Evolutionary conservation across 257 asterid genomes (phyloP).

Genomic region (Solanum arcanum): DNA sequence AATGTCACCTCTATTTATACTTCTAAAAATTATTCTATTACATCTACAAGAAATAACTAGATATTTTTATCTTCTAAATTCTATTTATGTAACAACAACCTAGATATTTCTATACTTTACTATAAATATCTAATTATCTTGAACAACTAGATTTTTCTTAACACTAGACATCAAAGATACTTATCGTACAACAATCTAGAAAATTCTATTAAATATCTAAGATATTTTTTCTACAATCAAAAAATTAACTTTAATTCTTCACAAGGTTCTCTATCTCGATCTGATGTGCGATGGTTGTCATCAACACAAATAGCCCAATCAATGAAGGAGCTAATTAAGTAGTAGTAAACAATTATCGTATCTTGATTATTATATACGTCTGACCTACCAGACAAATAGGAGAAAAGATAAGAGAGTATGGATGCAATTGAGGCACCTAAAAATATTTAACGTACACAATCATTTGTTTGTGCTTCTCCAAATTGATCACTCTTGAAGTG

Average conservation of each 20-base stretch:
- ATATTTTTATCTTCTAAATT: no score
- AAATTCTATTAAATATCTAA: no score
- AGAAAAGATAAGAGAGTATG: background rate
- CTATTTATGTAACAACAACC: no score
- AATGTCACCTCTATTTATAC: no score
- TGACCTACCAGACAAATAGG: background rate
- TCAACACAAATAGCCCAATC: background rate
- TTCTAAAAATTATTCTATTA: no score
- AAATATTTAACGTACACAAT: background rate
- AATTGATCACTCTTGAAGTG: background rate
- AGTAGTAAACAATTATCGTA: background rate
- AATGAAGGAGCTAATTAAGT: background rate
- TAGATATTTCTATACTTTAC: no score
- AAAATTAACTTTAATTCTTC: no score
- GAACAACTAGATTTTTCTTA: no score
- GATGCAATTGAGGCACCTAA: background rate
- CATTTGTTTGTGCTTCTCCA: background rate
- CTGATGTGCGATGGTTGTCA: background rate
- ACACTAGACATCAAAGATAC: rapidly evolving
- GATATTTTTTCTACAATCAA: no score
- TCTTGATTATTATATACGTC: background rate
- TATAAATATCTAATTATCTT: no score
- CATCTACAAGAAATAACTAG: no score
- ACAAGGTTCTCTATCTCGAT: background rate
- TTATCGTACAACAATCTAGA: no score